These are phyloP conservation scores for Elymus sibiricus DNA, from an alignment of 176 grass and related monocot species.

Conservation along the genomic window DNA sequence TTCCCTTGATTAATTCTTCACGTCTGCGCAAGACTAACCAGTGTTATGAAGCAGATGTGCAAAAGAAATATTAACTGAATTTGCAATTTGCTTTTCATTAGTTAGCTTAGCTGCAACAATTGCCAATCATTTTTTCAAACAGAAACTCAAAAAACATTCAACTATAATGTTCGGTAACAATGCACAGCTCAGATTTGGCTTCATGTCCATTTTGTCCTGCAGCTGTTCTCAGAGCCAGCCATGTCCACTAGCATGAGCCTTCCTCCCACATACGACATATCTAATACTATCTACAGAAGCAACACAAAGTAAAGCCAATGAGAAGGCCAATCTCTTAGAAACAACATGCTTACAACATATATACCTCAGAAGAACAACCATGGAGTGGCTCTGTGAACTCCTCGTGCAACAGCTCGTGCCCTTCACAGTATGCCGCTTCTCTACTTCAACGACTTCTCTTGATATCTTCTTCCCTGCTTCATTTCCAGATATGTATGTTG, in stretches of 20 bases:
- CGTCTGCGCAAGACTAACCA: conserved; percentile 39
- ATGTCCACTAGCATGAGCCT: conserved; percentile 87
- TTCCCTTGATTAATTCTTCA: conserved; percentile 86
- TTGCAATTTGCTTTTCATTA: neutral
- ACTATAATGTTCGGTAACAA: neutral
- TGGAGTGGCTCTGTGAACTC: conserved; percentile 81
- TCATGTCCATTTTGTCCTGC: conserved; percentile 67
- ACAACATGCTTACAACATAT: too few relatives aligned
- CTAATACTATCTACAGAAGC: conserved; percentile 64
- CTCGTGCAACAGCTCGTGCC: conserved; percentile 71
- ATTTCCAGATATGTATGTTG: conserved; percentile 67
- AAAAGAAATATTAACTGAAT: neutral
- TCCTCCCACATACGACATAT: conserved; percentile 82
- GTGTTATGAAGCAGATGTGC: neutral
- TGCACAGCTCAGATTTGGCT: conserved; percentile 43
- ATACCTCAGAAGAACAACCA: too few relatives aligned
- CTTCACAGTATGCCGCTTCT: conserved; percentile 63
- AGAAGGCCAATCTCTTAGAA: neutral
- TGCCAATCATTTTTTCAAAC: neutral
- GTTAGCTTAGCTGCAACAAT: too few relatives aligned
- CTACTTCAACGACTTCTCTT: conserved; percentile 70
- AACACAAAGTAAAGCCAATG: neutral
- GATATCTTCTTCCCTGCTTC: conserved; percentile 62
- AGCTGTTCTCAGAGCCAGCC: conserved; percentile 92
- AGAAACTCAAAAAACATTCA: neutral